Evolutionary conservation across 202 grass and related monocot genomes (phyloP).

Genomic region (Schoenoplectus triqueter): DNA sequence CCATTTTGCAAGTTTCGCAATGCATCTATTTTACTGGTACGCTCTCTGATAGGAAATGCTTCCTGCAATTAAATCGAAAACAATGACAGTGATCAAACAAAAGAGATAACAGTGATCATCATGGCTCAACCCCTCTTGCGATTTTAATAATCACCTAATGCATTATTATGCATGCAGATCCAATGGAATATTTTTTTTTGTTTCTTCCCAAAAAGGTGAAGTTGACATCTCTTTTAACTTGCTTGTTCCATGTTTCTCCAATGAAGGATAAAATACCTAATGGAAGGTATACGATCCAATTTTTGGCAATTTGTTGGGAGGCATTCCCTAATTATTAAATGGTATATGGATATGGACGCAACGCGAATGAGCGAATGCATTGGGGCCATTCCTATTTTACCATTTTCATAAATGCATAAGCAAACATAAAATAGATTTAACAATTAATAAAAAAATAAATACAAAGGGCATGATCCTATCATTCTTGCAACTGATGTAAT

Average conservation of each 20-base stretch:
- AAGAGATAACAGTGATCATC: background rate
- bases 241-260: background rate
- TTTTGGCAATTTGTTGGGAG: conserved; percentile 9
- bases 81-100: background rate
- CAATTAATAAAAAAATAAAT: too few species aligned
- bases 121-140: background rate
- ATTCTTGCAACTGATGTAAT: too few species aligned
- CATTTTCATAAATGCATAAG: too few species aligned
- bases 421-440: too few species aligned
- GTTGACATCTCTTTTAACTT: background rate
- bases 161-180: background rate
- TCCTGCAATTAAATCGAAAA: too few species aligned
- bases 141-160: background rate
- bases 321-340: background rate
- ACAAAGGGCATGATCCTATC: too few species aligned
- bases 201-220: background rate
- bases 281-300: background rate
- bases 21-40: too few species aligned
- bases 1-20: too few species aligned
- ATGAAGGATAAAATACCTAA: background rate
- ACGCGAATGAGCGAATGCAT: too few species aligned
- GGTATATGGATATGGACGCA: background rate
- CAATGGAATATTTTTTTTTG: background rate
- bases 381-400: too few species aligned
- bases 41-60: too few species aligned